Conservation (phyloP, 2,329 filamentous ascomycete genomes). For the Fusarium mundagurra region DNA sequence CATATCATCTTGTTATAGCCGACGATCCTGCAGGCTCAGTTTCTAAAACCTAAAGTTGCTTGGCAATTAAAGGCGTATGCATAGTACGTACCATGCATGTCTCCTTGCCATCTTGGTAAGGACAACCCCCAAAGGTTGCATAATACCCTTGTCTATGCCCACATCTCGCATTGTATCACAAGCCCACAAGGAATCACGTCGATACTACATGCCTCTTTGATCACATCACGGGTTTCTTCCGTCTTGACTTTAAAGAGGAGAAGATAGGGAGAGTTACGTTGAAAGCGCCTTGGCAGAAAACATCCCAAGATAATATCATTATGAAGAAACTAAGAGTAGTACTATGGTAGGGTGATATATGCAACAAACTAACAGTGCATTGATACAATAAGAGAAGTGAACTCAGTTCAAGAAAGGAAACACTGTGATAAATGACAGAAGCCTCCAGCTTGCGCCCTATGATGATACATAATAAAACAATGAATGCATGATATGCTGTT, state of each 20-base stretch:
- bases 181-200: neutral
- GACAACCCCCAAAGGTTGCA: neutral
- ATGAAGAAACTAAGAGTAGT: constrained; percentile 9
- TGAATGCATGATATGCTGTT: constrained; percentile 32
- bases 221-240: neutral
- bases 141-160: constrained; percentile 9
- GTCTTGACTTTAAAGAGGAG: neutral
- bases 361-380: constrained; percentile 4
- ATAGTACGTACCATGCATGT: neutral
- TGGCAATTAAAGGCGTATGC: neutral
- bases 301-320: constrained; percentile 7
- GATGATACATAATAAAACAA: constrained; percentile 22
- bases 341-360: constrained; percentile 12
- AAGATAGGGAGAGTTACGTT: neutral
- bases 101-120: neutral
- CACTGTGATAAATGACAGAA: constrained; percentile 2
- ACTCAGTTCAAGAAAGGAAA: neutral
- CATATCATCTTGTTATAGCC: constrained; percentile 1
- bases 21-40: constrained; percentile 16
- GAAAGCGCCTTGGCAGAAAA: neutral
- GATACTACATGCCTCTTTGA: constrained; percentile 6
- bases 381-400: neutral
- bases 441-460: constrained; percentile 13
- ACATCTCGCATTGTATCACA: constrained; percentile 10
- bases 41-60: neutral